These are phyloP conservation scores for Fonsecaea multimorphosa DNA, from an alignment of 2,329 filamentous ascomycete species.

Conservation along the genomic window DNA sequence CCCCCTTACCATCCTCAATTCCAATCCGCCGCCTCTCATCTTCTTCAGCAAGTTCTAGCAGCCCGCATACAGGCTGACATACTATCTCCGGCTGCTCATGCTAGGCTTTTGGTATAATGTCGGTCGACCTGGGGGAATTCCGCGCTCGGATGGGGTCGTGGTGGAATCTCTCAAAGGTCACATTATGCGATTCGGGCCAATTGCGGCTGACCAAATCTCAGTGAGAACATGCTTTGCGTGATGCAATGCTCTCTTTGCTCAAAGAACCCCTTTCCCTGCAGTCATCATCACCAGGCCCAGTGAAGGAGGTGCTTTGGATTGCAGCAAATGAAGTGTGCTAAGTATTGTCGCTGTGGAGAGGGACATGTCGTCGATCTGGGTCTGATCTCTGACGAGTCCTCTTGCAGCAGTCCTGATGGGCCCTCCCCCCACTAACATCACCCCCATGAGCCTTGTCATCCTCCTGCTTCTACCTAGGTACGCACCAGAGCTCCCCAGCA, in stretches of 20 bases:
- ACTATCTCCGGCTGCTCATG: neutral
- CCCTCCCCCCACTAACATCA: constrained; percentile 3
- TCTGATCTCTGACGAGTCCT: neutral
- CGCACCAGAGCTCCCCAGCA: neutral
- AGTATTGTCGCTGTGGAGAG: neutral
- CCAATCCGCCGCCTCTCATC: neutral
- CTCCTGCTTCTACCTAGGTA: neutral
- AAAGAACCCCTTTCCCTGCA: neutral
- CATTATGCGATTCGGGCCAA: neutral
- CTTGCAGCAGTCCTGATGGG: constrained; percentile 5
- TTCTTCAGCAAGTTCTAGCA: neutral
- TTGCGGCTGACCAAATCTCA: constrained; percentile 12
- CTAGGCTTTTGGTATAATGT: neutral
- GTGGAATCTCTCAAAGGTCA: neutral
- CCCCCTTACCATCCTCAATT: neutral
- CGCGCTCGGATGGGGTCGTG: neutral
- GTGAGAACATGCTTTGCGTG: neutral
- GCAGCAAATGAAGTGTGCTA: neutral
- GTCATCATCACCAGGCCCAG: constrained; percentile 9
- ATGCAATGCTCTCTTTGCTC: constrained; percentile 5
- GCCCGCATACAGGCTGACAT: neutral
- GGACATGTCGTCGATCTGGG: neutral
- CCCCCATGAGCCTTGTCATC: constrained; percentile 3
- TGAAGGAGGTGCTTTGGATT: neutral
- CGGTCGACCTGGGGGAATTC: neutral